phyloP scores from a whole-genome alignment of 352 stramenopile species.

The Pythium apleroticum region DNA sequence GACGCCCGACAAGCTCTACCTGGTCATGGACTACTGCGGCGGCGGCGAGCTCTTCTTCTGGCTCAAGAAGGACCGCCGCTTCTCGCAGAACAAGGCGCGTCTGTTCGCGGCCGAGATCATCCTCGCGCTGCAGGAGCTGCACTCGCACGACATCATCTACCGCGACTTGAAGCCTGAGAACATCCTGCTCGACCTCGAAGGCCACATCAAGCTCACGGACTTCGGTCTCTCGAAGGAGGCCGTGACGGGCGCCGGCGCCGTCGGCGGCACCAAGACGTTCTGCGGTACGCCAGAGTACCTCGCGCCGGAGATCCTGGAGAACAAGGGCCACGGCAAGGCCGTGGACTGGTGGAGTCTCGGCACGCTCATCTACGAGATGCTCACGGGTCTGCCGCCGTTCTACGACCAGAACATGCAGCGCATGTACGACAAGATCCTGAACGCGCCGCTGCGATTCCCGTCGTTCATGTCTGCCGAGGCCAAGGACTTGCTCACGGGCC shows the following conservation, averaged over 20 bases:
- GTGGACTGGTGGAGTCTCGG: constrained; percentile 92
- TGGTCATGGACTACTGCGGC: constrained; percentile 95
- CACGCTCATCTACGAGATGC: constrained; percentile 95
- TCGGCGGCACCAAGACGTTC: constrained; percentile 89
- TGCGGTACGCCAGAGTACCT: constrained; percentile 95
- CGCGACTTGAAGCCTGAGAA: constrained; percentile 97
- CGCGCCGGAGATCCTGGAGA: constrained; percentile 93
- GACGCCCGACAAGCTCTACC: constrained; percentile 92
- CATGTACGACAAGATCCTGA: constrained; percentile 95
- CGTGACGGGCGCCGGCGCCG: constrained; percentile 77
- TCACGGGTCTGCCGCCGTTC: constrained; percentile 90
- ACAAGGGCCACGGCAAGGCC: constrained; percentile 91
- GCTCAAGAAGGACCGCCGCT: constrained; percentile 93
- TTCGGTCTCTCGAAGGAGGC: constrained; percentile 95
- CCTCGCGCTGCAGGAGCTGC: constrained; percentile 90
- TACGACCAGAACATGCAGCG: constrained; percentile 95
- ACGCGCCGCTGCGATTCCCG: constrained; percentile 84
- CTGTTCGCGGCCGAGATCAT: constrained; percentile 94
- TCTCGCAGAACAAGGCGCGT: constrained; percentile 91
- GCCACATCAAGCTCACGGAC: constrained; percentile 94
- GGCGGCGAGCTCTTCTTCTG: constrained; percentile 96
- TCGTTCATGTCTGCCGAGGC: constrained; percentile 91
- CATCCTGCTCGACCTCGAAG: constrained; percentile 92
- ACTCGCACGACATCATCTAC: constrained; percentile 96
- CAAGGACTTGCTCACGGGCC: constrained; percentile 77